phyloP scores from a whole-genome alignment of 805 yeast genomes.

The Cyberlindnera subsufficiens region DNA sequence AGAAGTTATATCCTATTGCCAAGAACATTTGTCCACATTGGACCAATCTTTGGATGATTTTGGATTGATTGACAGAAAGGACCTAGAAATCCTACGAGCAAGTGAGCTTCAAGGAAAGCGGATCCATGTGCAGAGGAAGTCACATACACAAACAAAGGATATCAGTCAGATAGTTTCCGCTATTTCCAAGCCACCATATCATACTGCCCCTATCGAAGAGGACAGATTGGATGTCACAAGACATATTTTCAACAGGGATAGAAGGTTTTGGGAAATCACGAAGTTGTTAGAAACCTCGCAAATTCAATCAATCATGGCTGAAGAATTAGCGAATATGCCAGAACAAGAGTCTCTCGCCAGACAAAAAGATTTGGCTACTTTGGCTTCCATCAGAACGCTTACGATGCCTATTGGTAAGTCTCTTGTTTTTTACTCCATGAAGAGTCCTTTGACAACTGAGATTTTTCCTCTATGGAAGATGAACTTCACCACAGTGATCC shows the following conservation, averaged over 20 bases:
- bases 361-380: conserved; percentile 54
- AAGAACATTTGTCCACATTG: conserved; percentile 44
- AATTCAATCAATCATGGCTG: conserved; percentile 44
- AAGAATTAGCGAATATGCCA: conserved; percentile 24
- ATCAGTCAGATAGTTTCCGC: conserved; percentile 34
- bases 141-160: conserved; percentile 29
- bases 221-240: conserved; percentile 64
- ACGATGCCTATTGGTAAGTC: conserved; percentile 77
- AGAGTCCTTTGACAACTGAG: conserved; percentile 79
- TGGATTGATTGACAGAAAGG: conserved; percentile 62
- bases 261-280: conserved; percentile 74
- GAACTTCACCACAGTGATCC: conserved; percentile 58
- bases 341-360: conserved; percentile 53
- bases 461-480: conserved; percentile 73
- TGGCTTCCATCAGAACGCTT: conserved; percentile 65
- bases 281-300: conserved; percentile 65
- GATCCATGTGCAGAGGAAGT: no score
- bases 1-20: conserved; percentile 53
- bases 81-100: conserved; percentile 32
- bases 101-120: not conserved
- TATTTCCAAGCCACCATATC: conserved; percentile 37
- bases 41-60: conserved; percentile 36
- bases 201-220: conserved; percentile 59
- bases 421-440: conserved; percentile 59
- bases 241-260: conserved; percentile 68